These are phyloP conservation scores for Leishmania tarentolae DNA, from an alignment of 208 protist species.

Conservation along the genomic window DNA sequence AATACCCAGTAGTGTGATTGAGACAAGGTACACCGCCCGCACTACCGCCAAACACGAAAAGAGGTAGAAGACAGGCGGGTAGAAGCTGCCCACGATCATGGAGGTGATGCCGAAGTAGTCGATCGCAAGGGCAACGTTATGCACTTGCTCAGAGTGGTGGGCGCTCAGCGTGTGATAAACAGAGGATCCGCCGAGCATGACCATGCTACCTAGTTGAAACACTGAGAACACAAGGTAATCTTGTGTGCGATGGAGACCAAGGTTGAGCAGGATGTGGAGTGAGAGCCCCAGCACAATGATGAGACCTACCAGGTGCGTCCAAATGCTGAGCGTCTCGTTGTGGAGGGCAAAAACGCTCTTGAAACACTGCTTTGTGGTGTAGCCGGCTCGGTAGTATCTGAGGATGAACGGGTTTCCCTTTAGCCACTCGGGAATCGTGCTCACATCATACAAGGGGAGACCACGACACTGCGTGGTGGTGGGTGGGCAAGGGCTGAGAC, in stretches of 20 bases:
- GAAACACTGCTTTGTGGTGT: slow-evolving; percentile 64
- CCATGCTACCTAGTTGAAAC: slow-evolving; percentile 70
- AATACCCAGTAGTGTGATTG: slow-evolving; percentile 70
- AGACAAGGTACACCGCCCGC: slow-evolving; percentile 63
- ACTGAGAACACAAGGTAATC: slow-evolving; percentile 61
- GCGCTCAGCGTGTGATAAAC: slow-evolving; percentile 75
- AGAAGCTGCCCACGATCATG: slow-evolving; percentile 81
- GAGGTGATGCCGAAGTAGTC: slow-evolving; percentile 89
- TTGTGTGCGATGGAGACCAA: slow-evolving; percentile 28
- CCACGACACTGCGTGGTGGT: neutral
- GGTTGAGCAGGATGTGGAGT: slow-evolving; percentile 45
- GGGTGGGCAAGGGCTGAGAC: slow-evolving; percentile 9
- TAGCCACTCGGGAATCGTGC: slow-evolving; percentile 49
- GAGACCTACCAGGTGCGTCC: slow-evolving; percentile 81
- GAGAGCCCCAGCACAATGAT: slow-evolving; percentile 60
- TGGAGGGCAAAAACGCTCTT: slow-evolving; percentile 74
- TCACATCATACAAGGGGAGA: slow-evolving; percentile 47
- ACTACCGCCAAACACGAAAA: slow-evolving; percentile 67
- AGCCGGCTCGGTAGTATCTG: slow-evolving; percentile 69
- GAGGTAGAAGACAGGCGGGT: slow-evolving; percentile 81
- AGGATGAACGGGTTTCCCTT: slow-evolving; percentile 59
- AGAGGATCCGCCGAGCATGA: slow-evolving; percentile 74
- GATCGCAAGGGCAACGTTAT: slow-evolving; percentile 57
- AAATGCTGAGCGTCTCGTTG: slow-evolving; percentile 90
- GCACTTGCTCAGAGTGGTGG: slow-evolving; percentile 56